phyloP scores from a whole-genome alignment of 805 yeast species.

The Myxozyma neglecta region DNA sequence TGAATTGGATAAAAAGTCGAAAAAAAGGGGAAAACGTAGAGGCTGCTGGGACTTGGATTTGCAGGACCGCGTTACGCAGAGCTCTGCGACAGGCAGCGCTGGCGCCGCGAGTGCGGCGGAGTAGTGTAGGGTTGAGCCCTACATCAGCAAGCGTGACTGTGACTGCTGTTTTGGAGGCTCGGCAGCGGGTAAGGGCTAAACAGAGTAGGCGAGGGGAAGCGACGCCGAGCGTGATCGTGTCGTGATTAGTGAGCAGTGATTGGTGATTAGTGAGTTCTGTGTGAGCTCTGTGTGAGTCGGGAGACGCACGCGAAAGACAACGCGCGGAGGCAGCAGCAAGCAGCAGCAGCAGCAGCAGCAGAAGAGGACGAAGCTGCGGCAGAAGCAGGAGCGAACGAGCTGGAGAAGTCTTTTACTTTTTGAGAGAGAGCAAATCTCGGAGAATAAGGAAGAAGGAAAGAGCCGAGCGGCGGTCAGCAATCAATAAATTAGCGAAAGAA shows the following conservation, averaged over 20 bases:
- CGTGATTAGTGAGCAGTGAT: slow-evolving; percentile 13
- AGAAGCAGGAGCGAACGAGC: too few relatives aligned
- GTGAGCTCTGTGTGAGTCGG: neutral
- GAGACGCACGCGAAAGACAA: neutral
- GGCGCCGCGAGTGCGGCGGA: neutral
- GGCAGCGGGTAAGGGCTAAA: neutral
- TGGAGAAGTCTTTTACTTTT: too few relatives aligned
- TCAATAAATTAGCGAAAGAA: too few relatives aligned
- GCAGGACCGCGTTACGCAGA: too few relatives aligned
- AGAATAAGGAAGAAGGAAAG: too few relatives aligned
- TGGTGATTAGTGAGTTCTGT: neutral
- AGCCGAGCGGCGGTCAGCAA: too few relatives aligned
- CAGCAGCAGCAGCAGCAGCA: neutral
- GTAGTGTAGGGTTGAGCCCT: slow-evolving; percentile 10
- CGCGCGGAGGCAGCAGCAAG: neutral
- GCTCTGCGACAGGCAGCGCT: neutral
- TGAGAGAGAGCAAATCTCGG: too few relatives aligned
- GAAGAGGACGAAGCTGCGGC: neutral
- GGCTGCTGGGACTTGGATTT: neutral
- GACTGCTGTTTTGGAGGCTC: slow-evolving; percentile 5
- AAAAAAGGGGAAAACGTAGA: too few relatives aligned
- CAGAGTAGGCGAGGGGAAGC: too few relatives aligned
- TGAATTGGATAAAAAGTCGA: neutral
- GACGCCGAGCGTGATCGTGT: neutral
- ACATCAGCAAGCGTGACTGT: neutral